A percentile compares a stretch with the other conserved stretches of the same genome.
Conservation (phyloP, 768 basidiomycete genomes). For the Mrakia frigida region DNA sequence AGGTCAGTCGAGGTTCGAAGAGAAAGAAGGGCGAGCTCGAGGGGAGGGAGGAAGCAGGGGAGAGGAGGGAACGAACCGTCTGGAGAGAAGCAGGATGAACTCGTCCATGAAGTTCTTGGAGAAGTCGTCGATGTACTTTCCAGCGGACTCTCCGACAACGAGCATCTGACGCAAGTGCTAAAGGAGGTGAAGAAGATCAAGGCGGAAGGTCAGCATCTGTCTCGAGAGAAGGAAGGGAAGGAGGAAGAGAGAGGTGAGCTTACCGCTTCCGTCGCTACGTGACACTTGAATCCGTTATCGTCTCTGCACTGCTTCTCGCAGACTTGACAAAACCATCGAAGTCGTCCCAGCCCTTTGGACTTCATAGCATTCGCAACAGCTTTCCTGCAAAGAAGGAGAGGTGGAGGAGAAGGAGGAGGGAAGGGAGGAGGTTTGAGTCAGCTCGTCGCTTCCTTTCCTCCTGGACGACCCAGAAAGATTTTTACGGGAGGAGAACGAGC, state of each 20-base stretch:
- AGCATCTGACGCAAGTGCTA: constrained; percentile 94
- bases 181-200: constrained; percentile 43
- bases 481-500: neutral
- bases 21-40: too few species aligned
- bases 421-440: neutral
- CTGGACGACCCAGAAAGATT: neutral
- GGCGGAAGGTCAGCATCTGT: constrained; percentile 45
- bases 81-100: constrained; percentile 81
- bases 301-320: constrained; percentile 95
- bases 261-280: constrained; percentile 51
- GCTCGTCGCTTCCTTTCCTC: neutral
- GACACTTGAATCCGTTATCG: constrained; percentile 99
- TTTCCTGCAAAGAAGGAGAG: constrained; percentile 19
- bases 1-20: neutral
- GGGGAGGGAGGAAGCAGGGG: neutral
- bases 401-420: neutral
- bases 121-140: constrained; percentile 84
- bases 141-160: constrained; percentile 89
- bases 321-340: constrained; percentile 98
- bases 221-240: neutral
- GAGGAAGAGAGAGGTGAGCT: constrained; percentile 31
- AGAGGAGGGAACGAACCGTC: constrained; percentile 55
- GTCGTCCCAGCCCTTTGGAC: constrained; percentile 84
- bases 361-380: constrained; percentile 88
- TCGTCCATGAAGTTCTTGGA: constrained; percentile 82